Evolutionary conservation across 306 rosid genomes (phyloP).

Genomic region (Vigna hirtella): DNA sequence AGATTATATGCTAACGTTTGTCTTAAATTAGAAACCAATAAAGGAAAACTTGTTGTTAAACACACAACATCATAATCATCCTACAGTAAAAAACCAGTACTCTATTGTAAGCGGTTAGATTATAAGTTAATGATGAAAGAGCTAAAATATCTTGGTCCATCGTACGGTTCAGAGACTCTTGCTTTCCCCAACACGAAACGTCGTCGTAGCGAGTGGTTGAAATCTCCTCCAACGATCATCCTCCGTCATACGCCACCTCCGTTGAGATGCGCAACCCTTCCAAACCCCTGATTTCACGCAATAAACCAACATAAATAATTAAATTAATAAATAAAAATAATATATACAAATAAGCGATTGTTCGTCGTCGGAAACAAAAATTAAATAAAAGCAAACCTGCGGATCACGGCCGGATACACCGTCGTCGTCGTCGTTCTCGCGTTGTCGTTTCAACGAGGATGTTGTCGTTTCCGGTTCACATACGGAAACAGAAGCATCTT

Average conservation of each 20-base stretch:
- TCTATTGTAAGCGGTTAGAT: constrained; percentile 31
- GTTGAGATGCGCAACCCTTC: constrained; percentile 3
- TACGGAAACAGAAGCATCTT: constrained; percentile 7
- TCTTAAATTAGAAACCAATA: background rate
- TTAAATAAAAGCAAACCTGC: constrained; percentile 43
- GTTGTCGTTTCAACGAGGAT: constrained; percentile 53
- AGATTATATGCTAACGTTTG: background rate
- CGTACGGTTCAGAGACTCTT: constrained; percentile 19
- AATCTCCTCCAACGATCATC: background rate
- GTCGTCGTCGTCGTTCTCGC: constrained; percentile 18
- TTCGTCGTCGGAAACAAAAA: background rate
- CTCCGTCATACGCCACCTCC: constrained; percentile 24
- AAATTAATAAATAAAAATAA: background rate
- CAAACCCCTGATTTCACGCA: constrained; percentile 43
- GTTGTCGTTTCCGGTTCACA: background rate
- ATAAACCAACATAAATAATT: background rate
- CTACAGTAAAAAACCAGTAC: constrained; percentile 20
- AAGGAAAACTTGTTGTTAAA: background rate
- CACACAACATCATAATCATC: background rate
- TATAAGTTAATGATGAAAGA: constrained; percentile 15
- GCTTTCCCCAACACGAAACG: constrained; percentile 38
- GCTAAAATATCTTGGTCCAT: constrained; percentile 24
- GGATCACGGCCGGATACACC: constrained; percentile 44
- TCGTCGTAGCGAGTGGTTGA: background rate
- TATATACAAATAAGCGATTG: background rate